A percentile compares a stretch with the other conserved stretches of the same genome.
phyloP scores from a whole-genome alignment of 805 yeast genomes.

The Schwanniomyces sp. region DNA sequence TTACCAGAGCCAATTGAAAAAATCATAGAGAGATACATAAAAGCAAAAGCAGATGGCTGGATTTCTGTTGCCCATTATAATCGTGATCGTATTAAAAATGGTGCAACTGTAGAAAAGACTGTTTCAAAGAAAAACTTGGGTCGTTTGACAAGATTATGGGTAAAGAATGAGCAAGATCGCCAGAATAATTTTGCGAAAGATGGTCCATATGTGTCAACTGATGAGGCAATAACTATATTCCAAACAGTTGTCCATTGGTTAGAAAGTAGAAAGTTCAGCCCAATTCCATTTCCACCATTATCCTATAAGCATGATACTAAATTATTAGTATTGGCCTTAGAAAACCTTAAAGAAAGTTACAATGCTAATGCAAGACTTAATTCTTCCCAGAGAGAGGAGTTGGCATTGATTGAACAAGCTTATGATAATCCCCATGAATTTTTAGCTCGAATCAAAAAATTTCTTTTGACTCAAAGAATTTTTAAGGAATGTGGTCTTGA shows the following conservation, averaged over 20 bases:
- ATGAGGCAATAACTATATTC: constrained; percentile 85
- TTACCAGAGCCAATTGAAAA: constrained; percentile 87
- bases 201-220: constrained; percentile 85
- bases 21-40: constrained; percentile 84
- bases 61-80: constrained; percentile 89
- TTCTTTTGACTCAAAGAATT: constrained; percentile 81
- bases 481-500: constrained; percentile 86
- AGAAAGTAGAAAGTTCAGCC: constrained; percentile 76
- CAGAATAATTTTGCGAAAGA: constrained; percentile 76
- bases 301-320: constrained; percentile 93
- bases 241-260: constrained; percentile 91
- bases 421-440: constrained; percentile 97
- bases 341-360: constrained; percentile 79
- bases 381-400: constrained; percentile 85
- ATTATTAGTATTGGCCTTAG: constrained; percentile 83
- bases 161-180: constrained; percentile 87
- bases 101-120: constrained; percentile 93
- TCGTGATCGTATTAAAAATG: constrained; percentile 82
- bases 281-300: constrained; percentile 92
- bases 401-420: constrained; percentile 92
- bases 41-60: constrained; percentile 98
- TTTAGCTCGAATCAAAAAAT: constrained; percentile 77
- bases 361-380: constrained; percentile 68
- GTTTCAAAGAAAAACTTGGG: constrained; percentile 93
- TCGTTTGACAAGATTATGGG: constrained; percentile 86